phyloP scores from a whole-genome alignment of 108 stramenopile species.

The Cyclotella sp. region DNA sequence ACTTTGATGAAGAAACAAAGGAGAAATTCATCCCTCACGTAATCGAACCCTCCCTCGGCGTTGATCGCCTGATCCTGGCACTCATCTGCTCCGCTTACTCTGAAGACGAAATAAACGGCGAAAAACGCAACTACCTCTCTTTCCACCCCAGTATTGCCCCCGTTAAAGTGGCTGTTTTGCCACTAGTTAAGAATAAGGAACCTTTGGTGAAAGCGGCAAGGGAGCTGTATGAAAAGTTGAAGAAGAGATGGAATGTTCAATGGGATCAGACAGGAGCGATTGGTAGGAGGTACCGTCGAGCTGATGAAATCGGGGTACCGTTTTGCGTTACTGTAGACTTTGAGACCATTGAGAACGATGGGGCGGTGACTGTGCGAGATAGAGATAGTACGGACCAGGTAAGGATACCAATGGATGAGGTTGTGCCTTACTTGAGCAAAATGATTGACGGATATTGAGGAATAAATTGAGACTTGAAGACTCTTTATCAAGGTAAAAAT shows the following conservation, averaged over 20 bases:
- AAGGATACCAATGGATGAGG: slow-evolving; percentile 88
- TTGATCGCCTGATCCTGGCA: slow-evolving; percentile 93
- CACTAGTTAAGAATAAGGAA: slow-evolving; percentile 95
- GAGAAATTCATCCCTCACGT: slow-evolving; percentile 95
- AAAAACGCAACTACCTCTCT: slow-evolving; percentile 89
- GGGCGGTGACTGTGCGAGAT: slow-evolving; percentile 93
- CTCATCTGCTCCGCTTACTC: slow-evolving; percentile 93
- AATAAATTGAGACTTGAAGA: not conserved
- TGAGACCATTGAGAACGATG: slow-evolving; percentile 93
- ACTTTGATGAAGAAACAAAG: slow-evolving; percentile 91
- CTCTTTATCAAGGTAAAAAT: not conserved
- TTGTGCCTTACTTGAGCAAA: slow-evolving; percentile 83
- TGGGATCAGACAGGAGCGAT: slow-evolving; percentile 94
- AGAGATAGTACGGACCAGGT: slow-evolving; percentile 96
- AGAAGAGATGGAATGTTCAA: slow-evolving; percentile 77
- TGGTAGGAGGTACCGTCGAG: slow-evolving; percentile 92
- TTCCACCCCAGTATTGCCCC: slow-evolving; percentile 95
- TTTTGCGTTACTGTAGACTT: slow-evolving; percentile 98
- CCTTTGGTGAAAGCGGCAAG: slow-evolving; percentile 81
- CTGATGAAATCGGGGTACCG: slow-evolving; percentile 96
- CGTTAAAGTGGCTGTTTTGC: slow-evolving; percentile 94
- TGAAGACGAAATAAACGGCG: slow-evolving; percentile 91
- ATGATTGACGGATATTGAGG: slow-evolving; percentile 81
- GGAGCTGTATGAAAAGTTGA: slow-evolving; percentile 77
- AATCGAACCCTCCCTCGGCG: slow-evolving; percentile 96